Conservation (phyloP, 306 rosid genomes). For the Cicer bijugum region DNA sequence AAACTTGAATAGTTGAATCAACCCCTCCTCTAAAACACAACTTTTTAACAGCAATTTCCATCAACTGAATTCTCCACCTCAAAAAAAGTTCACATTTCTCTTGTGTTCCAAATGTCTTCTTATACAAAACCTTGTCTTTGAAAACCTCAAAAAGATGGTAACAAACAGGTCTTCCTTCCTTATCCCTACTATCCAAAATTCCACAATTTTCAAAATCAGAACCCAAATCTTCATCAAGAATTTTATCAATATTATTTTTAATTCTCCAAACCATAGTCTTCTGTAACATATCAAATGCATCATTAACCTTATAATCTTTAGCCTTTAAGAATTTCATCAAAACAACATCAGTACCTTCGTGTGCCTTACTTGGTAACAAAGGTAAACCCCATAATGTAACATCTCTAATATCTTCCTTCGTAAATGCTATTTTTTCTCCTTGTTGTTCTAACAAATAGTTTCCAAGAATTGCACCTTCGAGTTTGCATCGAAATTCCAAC, state of each 20-base stretch:
- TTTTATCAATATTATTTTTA: conserved; percentile 43
- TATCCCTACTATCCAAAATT: conserved; percentile 53
- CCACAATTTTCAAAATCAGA: conserved; percentile 49
- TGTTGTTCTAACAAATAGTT: conserved; percentile 51
- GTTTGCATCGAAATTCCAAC: conserved; percentile 66
- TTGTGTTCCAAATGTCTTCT: conserved; percentile 54
- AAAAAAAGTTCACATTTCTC: conserved; percentile 52
- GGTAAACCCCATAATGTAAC: conserved; percentile 82
- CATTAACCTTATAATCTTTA: conserved; percentile 62
- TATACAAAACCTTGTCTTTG: conserved; percentile 51
- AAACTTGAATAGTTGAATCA: conserved; percentile 60
- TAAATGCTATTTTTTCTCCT: background rate
- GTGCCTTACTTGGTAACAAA: conserved; percentile 75
- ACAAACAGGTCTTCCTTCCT: conserved; percentile 71
- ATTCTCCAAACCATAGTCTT: conserved; percentile 69
- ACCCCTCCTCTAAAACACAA: conserved; percentile 68
- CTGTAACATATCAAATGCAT: conserved; percentile 72
- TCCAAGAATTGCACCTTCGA: conserved; percentile 75
- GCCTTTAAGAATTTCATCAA: conserved; percentile 75
- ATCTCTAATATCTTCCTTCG: conserved; percentile 50
- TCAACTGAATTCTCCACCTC: conserved; percentile 67
- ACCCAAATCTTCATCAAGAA: conserved; percentile 46
- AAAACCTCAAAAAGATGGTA: conserved; percentile 52
- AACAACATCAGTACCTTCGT: conserved; percentile 69
- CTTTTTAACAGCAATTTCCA: conserved; percentile 62